Evolutionary conservation across 805 yeast species (phyloP), one percentile per base, ranked within the genome.

Genomic region (Ogataea methanolica): DNA sequence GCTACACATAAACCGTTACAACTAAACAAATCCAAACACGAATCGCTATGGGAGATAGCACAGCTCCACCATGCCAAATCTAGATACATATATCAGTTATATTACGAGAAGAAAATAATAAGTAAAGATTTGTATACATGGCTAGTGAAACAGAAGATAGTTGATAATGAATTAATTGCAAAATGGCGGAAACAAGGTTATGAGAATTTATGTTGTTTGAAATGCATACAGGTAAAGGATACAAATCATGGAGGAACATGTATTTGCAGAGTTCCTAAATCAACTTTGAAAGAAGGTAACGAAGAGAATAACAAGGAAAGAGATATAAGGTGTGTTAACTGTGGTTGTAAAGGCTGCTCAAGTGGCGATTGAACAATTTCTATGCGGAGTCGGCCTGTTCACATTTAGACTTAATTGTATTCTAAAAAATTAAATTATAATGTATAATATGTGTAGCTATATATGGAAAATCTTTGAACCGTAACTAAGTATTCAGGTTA

Each of bases 331-430:
- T 88, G 95, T 63, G 74, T 84, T 6, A 85, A 83, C 31, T 88
- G 96, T 70, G 96, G 96, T 0, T 88, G 96, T 58, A 70, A 75
- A 50, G 96, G 96, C 6, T 88, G 96, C 62, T 79, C 92, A 2
- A 84, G 90, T 58, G 74, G 80, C 17, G 94, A 86, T 60, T 87
- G 60, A 65, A 15, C 7, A 26, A 16, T 7, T 36, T 12, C n/a
- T 12, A 21, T 19, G 21, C 21, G 4, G 4, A 19, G 21, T 19
- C 4, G 21, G 4, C 41, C 3, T 15, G 1, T 6, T 15, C 17
- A 26, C 31, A 26, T 26, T 26, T 26, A 7, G 12, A 26, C 2
- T 5, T 26, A 9, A 26, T 26, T 26, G 31, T 6, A 26, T 11
- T 26, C 31, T 23, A 7, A 3, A 26, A 26, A 26, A 26, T 11